phyloP scores from a whole-genome alignment of 305 asterid genomes.

The Nicotiana rustica region DNA sequence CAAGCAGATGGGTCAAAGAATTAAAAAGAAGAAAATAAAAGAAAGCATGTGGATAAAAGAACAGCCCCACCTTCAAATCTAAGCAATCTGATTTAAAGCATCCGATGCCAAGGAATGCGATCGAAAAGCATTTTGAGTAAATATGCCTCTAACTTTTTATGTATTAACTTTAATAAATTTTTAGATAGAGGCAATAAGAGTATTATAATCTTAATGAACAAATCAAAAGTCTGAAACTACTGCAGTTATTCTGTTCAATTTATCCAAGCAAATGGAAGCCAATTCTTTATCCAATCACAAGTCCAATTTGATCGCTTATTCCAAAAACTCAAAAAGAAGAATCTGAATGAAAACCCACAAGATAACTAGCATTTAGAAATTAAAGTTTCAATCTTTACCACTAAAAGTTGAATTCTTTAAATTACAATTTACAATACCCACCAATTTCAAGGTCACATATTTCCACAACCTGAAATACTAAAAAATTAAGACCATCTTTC shows the following conservation, averaged over 20 bases:
- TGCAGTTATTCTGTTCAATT: not conserved
- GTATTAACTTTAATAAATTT: slow-evolving; percentile 8
- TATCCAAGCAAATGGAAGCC: not conserved
- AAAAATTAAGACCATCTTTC: slow-evolving; percentile 10
- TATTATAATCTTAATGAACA: not conserved
- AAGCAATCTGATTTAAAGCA: slow-evolving; percentile 48
- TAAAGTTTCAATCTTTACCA: slow-evolving; percentile 19
- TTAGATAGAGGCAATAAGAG: not conserved
- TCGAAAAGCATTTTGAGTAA: slow-evolving; percentile 41
- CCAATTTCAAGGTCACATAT: slow-evolving; percentile 28
- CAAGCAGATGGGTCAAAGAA: slow-evolving; percentile 37
- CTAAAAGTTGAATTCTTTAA: slow-evolving; percentile 14
- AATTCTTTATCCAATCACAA: not conserved
- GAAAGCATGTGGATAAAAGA: slow-evolving; percentile 52
- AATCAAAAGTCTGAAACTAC: not conserved
- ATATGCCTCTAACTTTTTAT: slow-evolving; percentile 43
- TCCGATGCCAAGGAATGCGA: slow-evolving; percentile 33
- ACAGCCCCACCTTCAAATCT: slow-evolving; percentile 49
- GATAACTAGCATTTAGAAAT: not conserved
- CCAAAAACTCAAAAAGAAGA: not conserved
- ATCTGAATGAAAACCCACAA: slow-evolving; percentile 27
- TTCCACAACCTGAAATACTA: slow-evolving; percentile 2
- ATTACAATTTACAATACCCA: slow-evolving; percentile 12
- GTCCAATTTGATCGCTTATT: not conserved
- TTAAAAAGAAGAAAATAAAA: slow-evolving; percentile 41